A percentile compares a stretch with the other conserved stretches of the same genome.
phyloP scores from a whole-genome alignment of 176 grass and related monocot genomes.

The Aegilops sharonensis region DNA sequence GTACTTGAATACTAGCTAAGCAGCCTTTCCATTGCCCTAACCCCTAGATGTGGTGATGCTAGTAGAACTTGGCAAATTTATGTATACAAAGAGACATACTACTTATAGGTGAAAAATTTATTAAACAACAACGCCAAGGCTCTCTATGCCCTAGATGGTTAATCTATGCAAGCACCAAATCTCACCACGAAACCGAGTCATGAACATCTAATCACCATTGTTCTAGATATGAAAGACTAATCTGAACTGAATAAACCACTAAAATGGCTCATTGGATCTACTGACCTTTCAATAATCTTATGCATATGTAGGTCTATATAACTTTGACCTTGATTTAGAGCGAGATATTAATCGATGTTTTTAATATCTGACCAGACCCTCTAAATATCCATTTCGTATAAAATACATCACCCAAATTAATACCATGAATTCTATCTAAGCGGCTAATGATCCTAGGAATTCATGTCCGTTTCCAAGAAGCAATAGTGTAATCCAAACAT shows the following conservation, averaged over 20 bases:
- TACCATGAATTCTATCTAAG: neutral
- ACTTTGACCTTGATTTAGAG: neutral
- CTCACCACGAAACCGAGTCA: neutral
- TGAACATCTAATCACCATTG: neutral
- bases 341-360: neutral
- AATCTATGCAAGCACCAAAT: constrained; percentile 1
- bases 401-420: too few species aligned
- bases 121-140: neutral
- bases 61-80: neutral
- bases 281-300: neutral
- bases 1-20: neutral
- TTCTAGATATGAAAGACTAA: neutral
- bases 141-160: neutral
- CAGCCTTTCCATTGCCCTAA: neutral
- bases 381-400: neutral
- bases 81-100: neutral
- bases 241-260: neutral
- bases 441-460: neutral
- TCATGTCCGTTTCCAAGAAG: neutral
- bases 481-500: neutral
- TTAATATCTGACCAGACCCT: neutral
- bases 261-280: neutral
- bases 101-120: neutral
- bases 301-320: neutral
- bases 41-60: neutral